Base-by-base conservation (phyloP, 73 alveolate species). In the Paramecium bursaria region DNA sequence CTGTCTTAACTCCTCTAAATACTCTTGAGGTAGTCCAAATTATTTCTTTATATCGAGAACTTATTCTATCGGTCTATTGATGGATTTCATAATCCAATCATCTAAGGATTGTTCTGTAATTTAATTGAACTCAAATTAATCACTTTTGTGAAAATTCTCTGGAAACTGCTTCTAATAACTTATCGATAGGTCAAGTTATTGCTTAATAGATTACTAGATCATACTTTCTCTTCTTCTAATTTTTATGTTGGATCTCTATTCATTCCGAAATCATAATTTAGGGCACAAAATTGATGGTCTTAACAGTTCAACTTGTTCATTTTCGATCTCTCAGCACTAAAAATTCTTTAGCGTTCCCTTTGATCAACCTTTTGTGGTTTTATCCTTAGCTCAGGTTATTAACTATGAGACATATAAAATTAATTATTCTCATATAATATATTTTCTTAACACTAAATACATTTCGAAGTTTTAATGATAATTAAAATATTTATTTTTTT, bases 61-160 rank as follows among this genome's bases (percentile, higher is more conserved):
- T 67, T 35, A 42, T 42, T 11, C 35, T 30, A 67, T 31, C 7
- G 82, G 82, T 67, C 82, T 31, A 67, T 35, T 67, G 14, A 25
- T n/a, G 19, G 82, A 67, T 42, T 67, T 39, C 14, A 17, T 21
- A 42, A 25, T 25, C 82, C 82, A 67, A 67, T 67, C 82, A 67
- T 67, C 60, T 35, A 67, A 27, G 17, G 82, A 53, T 42, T 67
- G 22, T 42, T 67, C 60, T 14, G 82, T 35, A 13, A 35, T 42
- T 39, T 67, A 67, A 67, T 17, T 35, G 10, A 67, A 21, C n/a
- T 67, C 44, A 2, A 67, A 15, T 14, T 31, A 42, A 19, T 14
- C 23, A 0, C 44, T 47, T 14, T 47, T 23, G n/a, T 6, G n/a
- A n/a, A n/a, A n/a, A 48, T 48, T 15, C 21, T 21, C 4, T 2